phyloP scores from a whole-genome alignment of 129 eudicot species.

The Helianthus annuus region HanXRQr2.0-SUNRISE NC_035436.2:181846691-181847190 shows the following conservation, averaged over 20 bases:
- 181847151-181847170: too few relatives aligned
- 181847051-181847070: constrained; percentile 69
- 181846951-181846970: too few relatives aligned
- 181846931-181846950: too few relatives aligned
- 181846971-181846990: constrained; percentile 44
- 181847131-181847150: too few relatives aligned
- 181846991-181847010: constrained; percentile 91
- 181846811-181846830: constrained; percentile 88
- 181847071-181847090: constrained; percentile 83
- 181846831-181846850: constrained; percentile 92
- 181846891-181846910: too few relatives aligned
- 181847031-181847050: constrained; percentile 88
- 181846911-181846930: background rate
- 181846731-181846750: constrained; percentile 74
- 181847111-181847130: too few relatives aligned
- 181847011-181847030: constrained; percentile 83
- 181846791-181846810: constrained; percentile 86
- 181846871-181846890: too few relatives aligned
- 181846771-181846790: constrained; percentile 84
- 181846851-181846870: constrained; percentile 48
- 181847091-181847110: background rate
- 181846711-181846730: background rate
- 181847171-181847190: too few relatives aligned
- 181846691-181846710: too few relatives aligned
- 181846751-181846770: constrained; percentile 76